phyloP scores from a whole-genome alignment of 2,329 filamentous ascomycete genomes.

The Venturia nashicola region DNA sequence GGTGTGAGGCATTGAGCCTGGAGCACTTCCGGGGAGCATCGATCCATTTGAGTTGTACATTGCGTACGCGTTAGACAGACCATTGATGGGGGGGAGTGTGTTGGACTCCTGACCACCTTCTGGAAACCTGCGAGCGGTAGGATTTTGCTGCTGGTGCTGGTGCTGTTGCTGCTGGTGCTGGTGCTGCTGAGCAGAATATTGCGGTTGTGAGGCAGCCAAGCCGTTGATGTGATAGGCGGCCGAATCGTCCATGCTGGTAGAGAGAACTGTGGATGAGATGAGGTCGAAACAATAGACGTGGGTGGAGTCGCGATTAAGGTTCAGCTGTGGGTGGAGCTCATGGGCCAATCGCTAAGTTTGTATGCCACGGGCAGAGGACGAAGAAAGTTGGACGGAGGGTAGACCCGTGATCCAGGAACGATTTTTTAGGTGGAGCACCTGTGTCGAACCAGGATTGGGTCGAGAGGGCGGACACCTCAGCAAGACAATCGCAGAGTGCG shows the following conservation, averaged over 20 bases:
- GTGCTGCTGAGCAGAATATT: neutral
- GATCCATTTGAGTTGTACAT: constrained; percentile 3
- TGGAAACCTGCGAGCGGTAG: neutral
- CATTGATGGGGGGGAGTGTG: constrained; percentile 8
- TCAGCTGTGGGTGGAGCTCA: neutral
- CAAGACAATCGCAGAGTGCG: neutral
- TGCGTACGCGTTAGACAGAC: neutral
- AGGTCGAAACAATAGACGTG: neutral
- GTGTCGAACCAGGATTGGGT: neutral
- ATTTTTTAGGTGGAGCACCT: neutral
- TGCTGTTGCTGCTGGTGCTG: constrained; percentile 3
- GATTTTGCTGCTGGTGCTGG: neutral
- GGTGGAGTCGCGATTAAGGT: neutral
- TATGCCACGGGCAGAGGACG: neutral
- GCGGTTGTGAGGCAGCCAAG: neutral
- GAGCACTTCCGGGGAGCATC: neutral
- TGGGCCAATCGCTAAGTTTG: neutral
- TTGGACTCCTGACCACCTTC: constrained; percentile 1
- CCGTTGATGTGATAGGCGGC: neutral
- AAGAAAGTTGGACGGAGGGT: neutral
- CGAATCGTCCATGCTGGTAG: neutral
- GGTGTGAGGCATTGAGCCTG: constrained; percentile 8
- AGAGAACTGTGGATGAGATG: neutral
- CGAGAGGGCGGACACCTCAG: neutral
- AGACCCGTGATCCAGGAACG: neutral